These are phyloP conservation scores for Suhomyces sp. DNA, from an alignment of 805 yeast species.

Conservation along the genomic window DNA sequence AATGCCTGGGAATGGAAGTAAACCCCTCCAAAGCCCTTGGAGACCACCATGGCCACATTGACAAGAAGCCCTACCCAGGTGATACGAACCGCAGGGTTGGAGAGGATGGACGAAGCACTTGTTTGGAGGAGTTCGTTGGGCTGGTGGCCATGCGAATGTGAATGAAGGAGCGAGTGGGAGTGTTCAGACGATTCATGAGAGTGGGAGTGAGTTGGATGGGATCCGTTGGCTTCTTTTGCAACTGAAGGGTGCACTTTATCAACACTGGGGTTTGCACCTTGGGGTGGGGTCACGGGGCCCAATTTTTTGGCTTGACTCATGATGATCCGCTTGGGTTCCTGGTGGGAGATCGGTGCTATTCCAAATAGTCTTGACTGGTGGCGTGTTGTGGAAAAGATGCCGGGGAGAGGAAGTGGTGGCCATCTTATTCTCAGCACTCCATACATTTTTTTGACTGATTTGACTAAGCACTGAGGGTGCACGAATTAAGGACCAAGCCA, in stretches of 20 bases:
- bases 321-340: too few relatives aligned
- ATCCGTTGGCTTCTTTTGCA: too few relatives aligned
- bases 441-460: too few relatives aligned
- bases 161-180: constrained; percentile 16
- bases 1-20: constrained; percentile 93
- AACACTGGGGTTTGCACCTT: too few relatives aligned
- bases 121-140: constrained; percentile 42
- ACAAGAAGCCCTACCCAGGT: constrained; percentile 89
- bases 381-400: background rate
- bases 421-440: too few relatives aligned
- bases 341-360: background rate
- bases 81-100: constrained; percentile 85
- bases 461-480: too few relatives aligned
- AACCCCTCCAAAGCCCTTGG: constrained; percentile 87
- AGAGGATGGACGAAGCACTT: constrained; percentile 23
- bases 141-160: constrained; percentile 46
- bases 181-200: constrained; percentile 15
- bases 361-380: background rate
- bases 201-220: constrained; percentile 6
- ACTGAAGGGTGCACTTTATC: too few relatives aligned
- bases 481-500: too few relatives aligned
- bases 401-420: too few relatives aligned
- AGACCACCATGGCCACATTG: constrained; percentile 80
- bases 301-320: too few relatives aligned
- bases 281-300: too few relatives aligned